Evolutionary conservation across 2,329 filamentous ascomycete genomes (phyloP).

Genomic region (Aspergillus quadrilineatus): DNA sequence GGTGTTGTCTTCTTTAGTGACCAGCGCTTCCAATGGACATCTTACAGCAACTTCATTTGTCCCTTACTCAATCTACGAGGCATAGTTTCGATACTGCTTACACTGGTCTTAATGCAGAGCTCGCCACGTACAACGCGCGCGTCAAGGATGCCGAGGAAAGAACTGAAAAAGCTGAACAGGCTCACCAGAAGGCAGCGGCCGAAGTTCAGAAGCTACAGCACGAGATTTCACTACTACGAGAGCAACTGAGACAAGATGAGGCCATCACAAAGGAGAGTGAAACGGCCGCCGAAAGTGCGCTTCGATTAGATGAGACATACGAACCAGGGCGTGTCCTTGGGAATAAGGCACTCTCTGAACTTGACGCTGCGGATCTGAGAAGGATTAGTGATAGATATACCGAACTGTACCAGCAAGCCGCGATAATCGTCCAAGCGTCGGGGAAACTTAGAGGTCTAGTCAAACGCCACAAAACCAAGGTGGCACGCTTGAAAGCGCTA

Average conservation of each 20-base stretch:
- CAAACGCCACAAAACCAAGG: slow-evolving; percentile 36
- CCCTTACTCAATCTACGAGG: slow-evolving; percentile 29
- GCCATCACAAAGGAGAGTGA: slow-evolving; percentile 16
- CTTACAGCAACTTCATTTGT: slow-evolving; percentile 31
- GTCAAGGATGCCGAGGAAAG: slow-evolving; percentile 25
- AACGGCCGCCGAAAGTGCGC: slow-evolving; percentile 14
- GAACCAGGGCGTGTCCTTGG: slow-evolving; percentile 26
- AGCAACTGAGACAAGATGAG: slow-evolving; percentile 22
- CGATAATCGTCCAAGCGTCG: slow-evolving; percentile 29
- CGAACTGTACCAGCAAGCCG: slow-evolving; percentile 32
- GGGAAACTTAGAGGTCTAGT: slow-evolving; percentile 30
- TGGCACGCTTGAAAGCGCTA: slow-evolving; percentile 30
- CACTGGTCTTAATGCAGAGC: slow-evolving; percentile 23
- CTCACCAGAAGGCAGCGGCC: slow-evolving; percentile 16
- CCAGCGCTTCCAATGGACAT: slow-evolving; percentile 28
- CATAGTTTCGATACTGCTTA: slow-evolving; percentile 31
- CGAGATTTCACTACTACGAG: slow-evolving; percentile 23
- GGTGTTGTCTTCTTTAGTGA: background rate
- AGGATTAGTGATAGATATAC: slow-evolving; percentile 32
- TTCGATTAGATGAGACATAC: slow-evolving; percentile 27
- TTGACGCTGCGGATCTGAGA: slow-evolving; percentile 19
- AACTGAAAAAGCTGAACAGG: slow-evolving; percentile 21
- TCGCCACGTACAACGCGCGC: slow-evolving; percentile 23
- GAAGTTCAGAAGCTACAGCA: slow-evolving; percentile 24
- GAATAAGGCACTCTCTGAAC: background rate